Percentiles rank a stretch among this genome's conserved stretches.
These are phyloP conservation scores for Pythium utonaiense DNA, from an alignment of 352 stramenopile genomes.

Conservation along the genomic window DNA sequence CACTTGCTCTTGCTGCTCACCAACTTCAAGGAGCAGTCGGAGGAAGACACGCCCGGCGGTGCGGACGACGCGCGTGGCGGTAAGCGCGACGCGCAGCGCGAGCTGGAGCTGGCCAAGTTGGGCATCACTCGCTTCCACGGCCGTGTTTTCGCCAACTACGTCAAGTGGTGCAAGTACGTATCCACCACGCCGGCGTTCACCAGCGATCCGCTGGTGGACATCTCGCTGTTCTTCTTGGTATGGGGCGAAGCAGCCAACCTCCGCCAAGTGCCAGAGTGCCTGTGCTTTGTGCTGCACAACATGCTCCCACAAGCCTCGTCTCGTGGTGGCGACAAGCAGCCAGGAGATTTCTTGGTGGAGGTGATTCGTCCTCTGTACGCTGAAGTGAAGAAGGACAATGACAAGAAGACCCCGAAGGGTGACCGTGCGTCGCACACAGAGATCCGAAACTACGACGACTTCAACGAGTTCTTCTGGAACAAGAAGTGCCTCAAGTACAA, in stretches of 20 bases:
- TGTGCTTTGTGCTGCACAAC: slow-evolving; percentile 77
- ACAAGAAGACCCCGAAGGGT: slow-evolving; percentile 83
- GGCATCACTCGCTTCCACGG: slow-evolving; percentile 69
- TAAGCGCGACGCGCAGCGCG: slow-evolving; percentile 53
- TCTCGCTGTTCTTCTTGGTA: slow-evolving; percentile 80
- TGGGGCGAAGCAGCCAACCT: slow-evolving; percentile 86
- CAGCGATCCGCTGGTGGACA: slow-evolving; percentile 69
- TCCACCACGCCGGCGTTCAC: slow-evolving; percentile 68
- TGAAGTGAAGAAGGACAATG: slow-evolving; percentile 81
- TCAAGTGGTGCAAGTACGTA: slow-evolving; percentile 87
- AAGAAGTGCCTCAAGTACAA: slow-evolving; percentile 84
- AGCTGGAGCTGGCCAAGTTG: slow-evolving; percentile 67
- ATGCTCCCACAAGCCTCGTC: slow-evolving; percentile 65
- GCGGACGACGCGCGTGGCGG: slow-evolving; percentile 23
- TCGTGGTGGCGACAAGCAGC: slow-evolving; percentile 52
- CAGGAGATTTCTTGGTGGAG: slow-evolving; percentile 63
- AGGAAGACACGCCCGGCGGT: slow-evolving; percentile 36
- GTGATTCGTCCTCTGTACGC: slow-evolving; percentile 77
- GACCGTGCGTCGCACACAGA: slow-evolving; percentile 60
- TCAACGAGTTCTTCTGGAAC: slow-evolving; percentile 88
- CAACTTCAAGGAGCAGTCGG: slow-evolving; percentile 76
- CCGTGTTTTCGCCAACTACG: slow-evolving; percentile 81
- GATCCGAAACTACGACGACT: slow-evolving; percentile 86
- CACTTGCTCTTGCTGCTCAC: slow-evolving; percentile 77
- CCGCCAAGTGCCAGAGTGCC: slow-evolving; percentile 66